These are phyloP conservation scores for Chaetomiaceae sp. DNA, from an alignment of 2,329 filamentous ascomycete genomes.

Conservation along the genomic window DNA sequence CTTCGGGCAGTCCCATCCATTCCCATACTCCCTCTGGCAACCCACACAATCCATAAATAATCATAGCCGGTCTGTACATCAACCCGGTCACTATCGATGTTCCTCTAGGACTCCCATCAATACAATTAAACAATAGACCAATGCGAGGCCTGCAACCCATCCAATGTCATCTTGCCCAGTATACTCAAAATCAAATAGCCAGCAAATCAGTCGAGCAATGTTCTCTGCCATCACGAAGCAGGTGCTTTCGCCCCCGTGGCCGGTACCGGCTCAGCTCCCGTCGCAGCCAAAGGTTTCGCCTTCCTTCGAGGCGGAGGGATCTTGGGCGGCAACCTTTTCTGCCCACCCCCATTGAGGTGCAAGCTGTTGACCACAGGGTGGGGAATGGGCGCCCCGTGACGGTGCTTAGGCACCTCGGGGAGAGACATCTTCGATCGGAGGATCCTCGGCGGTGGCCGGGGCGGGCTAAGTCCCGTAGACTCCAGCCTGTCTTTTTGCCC, in stretches of 20 bases:
- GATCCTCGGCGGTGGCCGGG: slow-evolving; percentile 17
- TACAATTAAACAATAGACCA: slow-evolving; percentile 1
- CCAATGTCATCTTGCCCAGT: neutral
- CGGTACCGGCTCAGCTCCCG: slow-evolving; percentile 7
- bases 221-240: slow-evolving; percentile 1
- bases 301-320: slow-evolving; percentile 26
- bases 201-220: too few relatives aligned
- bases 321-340: slow-evolving; percentile 26
- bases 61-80: too few relatives aligned
- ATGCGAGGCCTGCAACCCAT: neutral
- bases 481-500: slow-evolving; percentile 27
- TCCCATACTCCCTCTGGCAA: neutral
- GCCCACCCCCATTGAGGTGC: slow-evolving; percentile 16
- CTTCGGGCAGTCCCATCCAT: too few relatives aligned
- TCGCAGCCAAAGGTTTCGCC: slow-evolving; percentile 13
- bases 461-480: slow-evolving; percentile 3
- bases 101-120: neutral
- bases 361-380: slow-evolving; percentile 9
- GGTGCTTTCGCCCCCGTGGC: slow-evolving; percentile 6
- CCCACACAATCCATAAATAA: neutral
- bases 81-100: neutral
- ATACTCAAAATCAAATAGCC: neutral
- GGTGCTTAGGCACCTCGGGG: slow-evolving; percentile 52
- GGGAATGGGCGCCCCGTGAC: slow-evolving; percentile 45
- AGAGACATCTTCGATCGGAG: slow-evolving; percentile 43